Evolutionary conservation across 805 yeast species (phyloP).

Genomic region (Metschnikowia lachancei): DNA sequence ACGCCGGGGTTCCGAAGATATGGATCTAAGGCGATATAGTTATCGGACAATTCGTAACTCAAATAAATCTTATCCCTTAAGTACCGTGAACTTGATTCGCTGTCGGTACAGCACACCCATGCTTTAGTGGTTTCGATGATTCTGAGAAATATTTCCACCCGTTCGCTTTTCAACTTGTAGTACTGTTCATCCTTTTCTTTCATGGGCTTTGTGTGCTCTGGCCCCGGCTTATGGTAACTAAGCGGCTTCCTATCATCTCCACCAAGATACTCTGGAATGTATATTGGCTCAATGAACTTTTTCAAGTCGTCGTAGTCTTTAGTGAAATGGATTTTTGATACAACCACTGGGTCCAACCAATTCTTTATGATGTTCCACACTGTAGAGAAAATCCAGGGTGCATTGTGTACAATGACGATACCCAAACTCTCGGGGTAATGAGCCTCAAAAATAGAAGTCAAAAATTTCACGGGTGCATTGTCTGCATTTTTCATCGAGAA

Average conservation of each 20-base stretch:
- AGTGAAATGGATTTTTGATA: constrained; percentile 84
- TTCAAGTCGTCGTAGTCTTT: constrained; percentile 64
- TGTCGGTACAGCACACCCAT: constrained; percentile 71
- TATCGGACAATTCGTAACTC: constrained; percentile 52
- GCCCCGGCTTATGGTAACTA: constrained; percentile 60
- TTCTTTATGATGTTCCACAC: constrained; percentile 90
- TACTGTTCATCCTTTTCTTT: constrained; percentile 38
- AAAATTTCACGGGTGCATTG: constrained; percentile 83
- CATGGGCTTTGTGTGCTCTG: constrained; percentile 44
- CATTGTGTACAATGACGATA: constrained; percentile 78
- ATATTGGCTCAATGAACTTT: constrained; percentile 54
- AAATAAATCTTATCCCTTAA: constrained; percentile 54
- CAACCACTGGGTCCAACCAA: constrained; percentile 97
- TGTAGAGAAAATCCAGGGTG: constrained; percentile 95
- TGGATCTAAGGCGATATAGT: constrained; percentile 73
- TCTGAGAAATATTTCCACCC: constrained; percentile 51
- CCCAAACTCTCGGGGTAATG: constrained; percentile 96
- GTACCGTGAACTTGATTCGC: constrained; percentile 46
- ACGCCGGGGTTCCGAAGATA: constrained; percentile 75
- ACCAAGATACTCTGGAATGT: constrained; percentile 71
- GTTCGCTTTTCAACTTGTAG: constrained; percentile 45
- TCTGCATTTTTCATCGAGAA: constrained; percentile 93
- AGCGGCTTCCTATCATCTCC: constrained; percentile 63
- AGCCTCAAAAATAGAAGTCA: constrained; percentile 87
- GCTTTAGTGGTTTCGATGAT: constrained; percentile 64